Base-by-base conservation (phyloP, 352 stramenopile genomes). In the Pilasporangium apinafurcum region DNA sequence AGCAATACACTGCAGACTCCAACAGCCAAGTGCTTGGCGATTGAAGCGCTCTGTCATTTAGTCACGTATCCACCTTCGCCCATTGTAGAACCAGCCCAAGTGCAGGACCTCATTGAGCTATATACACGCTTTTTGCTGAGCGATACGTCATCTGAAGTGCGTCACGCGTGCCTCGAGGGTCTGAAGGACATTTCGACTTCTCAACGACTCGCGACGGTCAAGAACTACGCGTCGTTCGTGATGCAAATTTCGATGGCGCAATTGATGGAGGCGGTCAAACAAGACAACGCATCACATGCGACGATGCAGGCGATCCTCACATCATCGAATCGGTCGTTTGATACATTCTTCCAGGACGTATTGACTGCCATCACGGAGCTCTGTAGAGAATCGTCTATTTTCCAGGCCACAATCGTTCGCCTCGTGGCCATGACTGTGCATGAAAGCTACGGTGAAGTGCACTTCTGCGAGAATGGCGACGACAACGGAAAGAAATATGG, bases 51-150 rank as follows among this genome's bases (percentile, higher is more conserved):
- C 18, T 74, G 69, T 36, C 78, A 91, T 26, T 55, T 94, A 34
- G 61, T 92, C 34, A 86, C 77, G 29, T 90, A 76, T 39, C 82
- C 82, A 13, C 80, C 82, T 33, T 91, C 82, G 8, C 77, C 82
- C 1, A 78, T 94, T 29, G 65, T 94, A 36, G 68, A 75, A 9
- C 51, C 61, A 1, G 48, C 46, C 5, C 66, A 88, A 24, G 72
- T 92, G 10, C 76, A 89, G 33, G 53, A 56, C 14, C 50, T 93
- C n/a, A 59, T 93, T 24, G 68, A 82, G 29, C 67, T 90, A 16
- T 89, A 88, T 50, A 93, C 74, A 1, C 61, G 64, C 8, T 67
- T 86, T 39, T 40, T 93, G 44, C 64, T 92, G 38, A 64, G 72
- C 21, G 72, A 91, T n/a, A 37, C 61, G 28, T 65, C 57, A 51